Evolutionary conservation across 1,284 basidiomycete species (phyloP).

Genomic region (Fomitiporia mediterranea): DNA sequence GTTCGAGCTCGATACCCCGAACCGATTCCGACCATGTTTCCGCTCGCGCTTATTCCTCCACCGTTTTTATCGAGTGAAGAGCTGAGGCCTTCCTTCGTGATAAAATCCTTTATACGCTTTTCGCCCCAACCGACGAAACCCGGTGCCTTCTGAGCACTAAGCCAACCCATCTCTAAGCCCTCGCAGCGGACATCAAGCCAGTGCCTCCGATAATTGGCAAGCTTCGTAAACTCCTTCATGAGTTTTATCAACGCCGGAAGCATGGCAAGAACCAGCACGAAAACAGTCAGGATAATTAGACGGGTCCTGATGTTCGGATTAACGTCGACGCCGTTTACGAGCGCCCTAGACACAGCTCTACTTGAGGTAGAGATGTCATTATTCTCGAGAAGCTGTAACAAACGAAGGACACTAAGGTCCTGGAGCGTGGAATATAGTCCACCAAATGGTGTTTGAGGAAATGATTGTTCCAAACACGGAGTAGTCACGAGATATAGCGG

Average conservation of each 20-base stretch:
- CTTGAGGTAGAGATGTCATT: slow-evolving; percentile 35
- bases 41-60: slow-evolving; percentile 19
- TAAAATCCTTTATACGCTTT: slow-evolving; percentile 61
- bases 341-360: slow-evolving; percentile 29
- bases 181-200: slow-evolving; percentile 64
- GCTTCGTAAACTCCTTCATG: slow-evolving; percentile 54
- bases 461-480: slow-evolving; percentile 59
- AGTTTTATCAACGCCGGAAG: slow-evolving; percentile 63
- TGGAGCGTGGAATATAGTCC: slow-evolving; percentile 66
- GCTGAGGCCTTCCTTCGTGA: slow-evolving; percentile 60
- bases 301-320: slow-evolving; percentile 49
- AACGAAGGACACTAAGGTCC: slow-evolving; percentile 68
- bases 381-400: slow-evolving; percentile 59
- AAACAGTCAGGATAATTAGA: slow-evolving; percentile 59
- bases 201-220: slow-evolving; percentile 49
- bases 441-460: slow-evolving; percentile 40
- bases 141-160: slow-evolving; percentile 53
- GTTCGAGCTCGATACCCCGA: slow-evolving; percentile 16
- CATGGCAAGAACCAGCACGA: slow-evolving; percentile 55
- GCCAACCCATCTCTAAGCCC: slow-evolving; percentile 70
- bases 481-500: slow-evolving; percentile 66
- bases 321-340: slow-evolving; percentile 36
- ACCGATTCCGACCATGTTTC: slow-evolving; percentile 16
- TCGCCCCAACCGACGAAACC: slow-evolving; percentile 69
- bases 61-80: slow-evolving; percentile 41